These are phyloP conservation scores for Sphagnum contortum DNA, from an alignment of 225 moss, liverwort and hornwort species.

Conservation along the genomic window DNA sequence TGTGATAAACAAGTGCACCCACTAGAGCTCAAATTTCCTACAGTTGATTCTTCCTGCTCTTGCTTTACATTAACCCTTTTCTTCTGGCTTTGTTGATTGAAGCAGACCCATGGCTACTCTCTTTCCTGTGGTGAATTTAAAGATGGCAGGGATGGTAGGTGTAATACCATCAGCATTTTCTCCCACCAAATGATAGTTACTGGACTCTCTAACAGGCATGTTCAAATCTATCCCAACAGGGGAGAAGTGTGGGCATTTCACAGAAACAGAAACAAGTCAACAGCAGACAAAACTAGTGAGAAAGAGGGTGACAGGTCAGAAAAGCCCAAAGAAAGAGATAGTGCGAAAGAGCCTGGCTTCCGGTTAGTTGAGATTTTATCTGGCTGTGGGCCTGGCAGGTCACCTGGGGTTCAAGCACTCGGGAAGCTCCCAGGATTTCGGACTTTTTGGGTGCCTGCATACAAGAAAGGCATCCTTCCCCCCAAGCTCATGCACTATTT, in stretches of 20 bases:
- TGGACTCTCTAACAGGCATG: conserved; percentile 3
- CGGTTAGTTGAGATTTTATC: conserved; percentile 33
- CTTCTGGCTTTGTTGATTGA: neutral
- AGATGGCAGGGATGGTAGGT: conserved; percentile 12
- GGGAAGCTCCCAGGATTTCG: conserved; percentile 39
- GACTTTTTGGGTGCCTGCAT: conserved; percentile 47
- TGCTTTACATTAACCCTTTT: neutral
- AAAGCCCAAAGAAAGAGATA: neutral
- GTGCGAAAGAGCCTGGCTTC: conserved; percentile 4
- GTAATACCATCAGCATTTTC: conserved; percentile 19
- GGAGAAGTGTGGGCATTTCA: conserved; percentile 53
- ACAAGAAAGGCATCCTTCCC: conserved; percentile 17
- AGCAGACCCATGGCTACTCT: conserved; percentile 5
- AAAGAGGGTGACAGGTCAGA: neutral
- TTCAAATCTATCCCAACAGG: conserved; percentile 31
- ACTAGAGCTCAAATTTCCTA: too few relatives aligned
- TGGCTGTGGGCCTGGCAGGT: conserved; percentile 13
- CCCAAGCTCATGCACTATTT: conserved; percentile 17
- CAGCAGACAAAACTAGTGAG: neutral
- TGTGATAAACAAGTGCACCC: too few relatives aligned
- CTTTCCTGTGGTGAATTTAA: conserved; percentile 27
- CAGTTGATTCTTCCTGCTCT: too few relatives aligned
- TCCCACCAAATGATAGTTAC: conserved; percentile 37
- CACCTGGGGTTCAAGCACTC: conserved; percentile 24
- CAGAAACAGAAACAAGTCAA: neutral